Evolutionary conservation across 768 basidiomycete species (phyloP), one percentile per base, ranked within the genome.

Genomic region (Strobilomyces dryophilus): DNA sequence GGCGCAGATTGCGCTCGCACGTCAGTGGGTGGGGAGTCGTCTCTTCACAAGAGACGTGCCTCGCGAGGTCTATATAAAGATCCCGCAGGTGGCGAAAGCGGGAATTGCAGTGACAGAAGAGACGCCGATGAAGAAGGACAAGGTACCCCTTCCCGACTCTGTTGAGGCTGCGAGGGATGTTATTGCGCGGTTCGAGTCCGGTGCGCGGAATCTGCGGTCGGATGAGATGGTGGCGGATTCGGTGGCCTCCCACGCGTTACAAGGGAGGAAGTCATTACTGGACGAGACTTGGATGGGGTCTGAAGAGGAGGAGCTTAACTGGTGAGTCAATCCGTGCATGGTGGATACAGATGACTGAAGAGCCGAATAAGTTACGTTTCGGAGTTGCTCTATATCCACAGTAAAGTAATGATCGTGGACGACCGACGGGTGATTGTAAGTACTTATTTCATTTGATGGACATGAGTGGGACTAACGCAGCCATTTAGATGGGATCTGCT

Each of bases 401-500:
- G 82, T 21, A 93, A 93, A 74, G 67, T 95, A 24, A 95, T 97
- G 94, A 90, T 95, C 49, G 91, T 97, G 34, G 95, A 97, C 63
- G 95, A 98, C 65, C 78, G 82, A 31, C 78, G 85, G 34, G 93
- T 97, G 42, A 92, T 98, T 58, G 90, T 92, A 60, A 47, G 89
- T 77, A 1, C 26, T 20, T 0, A 10, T 18, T 20, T 46, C 27
- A 11, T 44, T 37, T 7, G 18, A 17, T 35, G 15, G 5, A 37
- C 53, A 18, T 48, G 34, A 32, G 49, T 40, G 35, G 35, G 24
- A 44, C 56, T 50, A 27, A 61, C 44, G 26, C 54, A 20, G 18
- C 18, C 14, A 20, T 31, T 36, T 26, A 92, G 89, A 89, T 94
- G 79, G 95, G 95, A 32, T 93, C 90, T 39, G 94, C 95, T 15